Evolutionary conservation across 225 moss, liverwort and hornwort species (phyloP), one percentile per base, ranked within the genome.

Genomic region (Physcomitrellopsis africana): DNA sequence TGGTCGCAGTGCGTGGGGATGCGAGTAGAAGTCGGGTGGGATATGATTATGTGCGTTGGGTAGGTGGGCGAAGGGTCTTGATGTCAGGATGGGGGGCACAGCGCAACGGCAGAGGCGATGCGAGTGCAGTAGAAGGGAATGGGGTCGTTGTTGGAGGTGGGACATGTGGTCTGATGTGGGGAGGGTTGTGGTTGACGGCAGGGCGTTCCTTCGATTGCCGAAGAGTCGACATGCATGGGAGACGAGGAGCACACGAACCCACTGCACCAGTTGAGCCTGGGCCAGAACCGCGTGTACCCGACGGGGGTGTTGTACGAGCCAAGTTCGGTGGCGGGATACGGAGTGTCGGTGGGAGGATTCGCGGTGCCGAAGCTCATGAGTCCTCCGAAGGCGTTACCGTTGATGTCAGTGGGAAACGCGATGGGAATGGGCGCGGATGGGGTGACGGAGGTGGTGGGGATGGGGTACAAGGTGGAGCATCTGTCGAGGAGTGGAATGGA

Each of bases 251-350:
- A 86, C 10, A 52, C 82, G 63, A 72, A 85, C 60, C 93, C 94
- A n/a, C 81, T 90, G 16, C 93, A 99, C 67, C 91, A 92, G 72
- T 51, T 95, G 61, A 97, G 87, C 51, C 58, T 93, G 59, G 92
- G 93, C 24, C 75, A 83, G n/a, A 88, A 81, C 67, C 85, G 86
- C 59, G 75, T 89, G 77, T 93, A 81, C 64, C 73, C 77, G 9
- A 48, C 85, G 1, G 89, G 89, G 44, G 27, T 84, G 47, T 76
- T 81, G n/a, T 93, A 79, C n/a, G 96, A 96, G 43, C 29, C 91
- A 0, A 76, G 77, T 13, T 75, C 86, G 60, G 75, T 85, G 63
- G 90, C 83, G 37, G 78, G 89, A 9, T 83, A 85, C 19, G 93
- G 92, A 51, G 73, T 90, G 4, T 64, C 96, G 43, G 77, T 81